Evolutionary conservation across 2,329 filamentous ascomycete species (phyloP).

Genomic region (Capronia americana): DNA sequence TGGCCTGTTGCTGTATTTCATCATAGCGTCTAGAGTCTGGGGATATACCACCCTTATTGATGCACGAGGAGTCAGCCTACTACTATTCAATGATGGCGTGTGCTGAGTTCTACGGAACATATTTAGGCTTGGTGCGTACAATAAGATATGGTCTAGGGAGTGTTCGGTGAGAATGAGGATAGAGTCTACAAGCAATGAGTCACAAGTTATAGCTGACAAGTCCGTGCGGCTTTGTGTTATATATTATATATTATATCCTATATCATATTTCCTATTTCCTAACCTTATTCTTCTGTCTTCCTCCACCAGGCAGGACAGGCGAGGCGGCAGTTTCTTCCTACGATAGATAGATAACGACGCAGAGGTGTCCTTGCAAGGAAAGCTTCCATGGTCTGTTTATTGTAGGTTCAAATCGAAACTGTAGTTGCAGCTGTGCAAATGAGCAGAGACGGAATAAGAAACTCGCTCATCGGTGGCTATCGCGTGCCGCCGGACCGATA

Average conservation of each 20-base stretch:
- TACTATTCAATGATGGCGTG: too few species aligned
- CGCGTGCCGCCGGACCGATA: neutral
- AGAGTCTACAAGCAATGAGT: too few species aligned
- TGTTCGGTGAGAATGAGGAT: neutral
- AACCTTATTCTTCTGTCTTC: neutral
- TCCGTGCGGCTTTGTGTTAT: too few species aligned
- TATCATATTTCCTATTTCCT: neutral
- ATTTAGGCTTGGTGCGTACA: too few species aligned
- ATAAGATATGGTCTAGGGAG: too few species aligned
- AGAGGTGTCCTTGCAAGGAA: neutral
- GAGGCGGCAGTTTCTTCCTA: neutral
- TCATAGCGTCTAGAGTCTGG: too few species aligned
- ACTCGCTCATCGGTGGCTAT: neutral
- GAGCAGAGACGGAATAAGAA: neutral
- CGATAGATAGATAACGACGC: neutral
- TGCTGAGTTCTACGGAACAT: too few species aligned
- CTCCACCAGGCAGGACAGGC: too few species aligned
- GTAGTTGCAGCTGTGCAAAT: neutral
- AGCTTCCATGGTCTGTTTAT: neutral
- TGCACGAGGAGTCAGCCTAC: too few species aligned
- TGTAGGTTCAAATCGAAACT: neutral
- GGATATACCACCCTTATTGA: too few species aligned
- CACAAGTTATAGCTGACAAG: too few species aligned
- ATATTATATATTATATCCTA: neutral
- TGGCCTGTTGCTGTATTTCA: too few species aligned